A percentile compares a stretch with the other conserved stretches of the same genome.
These are phyloP conservation scores for Papilionanthe hybrid DNA, from an alignment of 116 monocot species.

Conservation along the genomic window DNA sequence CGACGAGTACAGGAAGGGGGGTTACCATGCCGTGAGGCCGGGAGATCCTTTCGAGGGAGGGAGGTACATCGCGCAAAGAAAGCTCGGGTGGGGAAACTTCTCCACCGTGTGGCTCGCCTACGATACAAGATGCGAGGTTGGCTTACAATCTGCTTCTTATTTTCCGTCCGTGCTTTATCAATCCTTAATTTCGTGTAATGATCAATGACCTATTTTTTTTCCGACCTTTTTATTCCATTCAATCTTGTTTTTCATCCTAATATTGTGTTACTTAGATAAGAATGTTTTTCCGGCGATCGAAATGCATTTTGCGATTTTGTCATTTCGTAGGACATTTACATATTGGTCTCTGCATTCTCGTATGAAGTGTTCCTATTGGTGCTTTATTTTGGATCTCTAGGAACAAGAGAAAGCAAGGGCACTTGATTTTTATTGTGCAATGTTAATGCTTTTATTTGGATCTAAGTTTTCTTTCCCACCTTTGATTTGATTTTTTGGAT, in stretches of 20 bases:
- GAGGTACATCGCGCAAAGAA: conserved; percentile 55
- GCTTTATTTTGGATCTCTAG: not conserved
- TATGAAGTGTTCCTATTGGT: no score
- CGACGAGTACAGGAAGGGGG: conserved; percentile 60
- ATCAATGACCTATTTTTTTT: no score
- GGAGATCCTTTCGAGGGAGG: conserved; percentile 58
- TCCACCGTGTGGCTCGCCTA: conserved; percentile 74
- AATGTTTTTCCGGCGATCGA: not conserved
- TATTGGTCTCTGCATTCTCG: no score
- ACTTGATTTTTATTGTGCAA: conserved; percentile 2
- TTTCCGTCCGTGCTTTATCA: not conserved
- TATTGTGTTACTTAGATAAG: not conserved
- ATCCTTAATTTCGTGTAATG: not conserved
- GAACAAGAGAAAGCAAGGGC: not conserved
- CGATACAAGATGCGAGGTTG: conserved; percentile 35
- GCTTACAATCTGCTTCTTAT: not conserved
- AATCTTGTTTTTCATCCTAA: not conserved
- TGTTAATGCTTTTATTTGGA: not conserved
- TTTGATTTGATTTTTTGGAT: not conserved
- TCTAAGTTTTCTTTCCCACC: not conserved
- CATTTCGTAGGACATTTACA: not conserved
- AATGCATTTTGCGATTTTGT: not conserved
- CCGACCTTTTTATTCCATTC: not conserved
- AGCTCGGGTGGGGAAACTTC: conserved; percentile 78
- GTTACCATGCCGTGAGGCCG: conserved; percentile 60